A percentile compares a stretch with the other conserved stretches of the same genome.
These are phyloP conservation scores for Euphrasia confusa DNA, from an alignment of 257 asterid species.

Conservation along the genomic window DNA sequence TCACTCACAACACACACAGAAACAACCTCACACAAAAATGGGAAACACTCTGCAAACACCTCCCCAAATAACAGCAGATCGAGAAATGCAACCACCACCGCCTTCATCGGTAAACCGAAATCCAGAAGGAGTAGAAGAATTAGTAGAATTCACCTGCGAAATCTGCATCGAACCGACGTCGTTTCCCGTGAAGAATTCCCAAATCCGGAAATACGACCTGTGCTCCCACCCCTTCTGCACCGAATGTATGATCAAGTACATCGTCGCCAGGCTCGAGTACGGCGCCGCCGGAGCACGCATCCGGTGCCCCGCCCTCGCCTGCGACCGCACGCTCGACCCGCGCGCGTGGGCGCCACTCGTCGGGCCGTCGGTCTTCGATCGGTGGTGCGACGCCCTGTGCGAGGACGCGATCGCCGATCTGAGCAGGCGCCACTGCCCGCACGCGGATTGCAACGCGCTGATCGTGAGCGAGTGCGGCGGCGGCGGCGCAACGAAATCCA, in stretches of 20 bases:
- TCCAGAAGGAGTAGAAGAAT: neutral
- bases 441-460: constrained; percentile 48
- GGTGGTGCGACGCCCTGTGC: constrained; percentile 71
- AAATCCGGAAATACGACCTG: constrained; percentile 15
- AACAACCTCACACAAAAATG: neutral
- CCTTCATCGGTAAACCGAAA: neutral
- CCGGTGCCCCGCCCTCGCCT: constrained; percentile 53
- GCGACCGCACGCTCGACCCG: constrained; percentile 54
- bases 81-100: neutral
- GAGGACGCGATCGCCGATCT: constrained; percentile 37
- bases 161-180: constrained; percentile 52
- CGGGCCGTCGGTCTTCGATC: constrained; percentile 38
- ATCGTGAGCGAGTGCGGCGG: constrained; percentile 78
- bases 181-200: constrained; percentile 20
- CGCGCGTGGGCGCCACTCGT: constrained; percentile 36
- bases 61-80: neutral
- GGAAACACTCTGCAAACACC: constrained; percentile 4
- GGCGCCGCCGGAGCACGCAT: constrained; percentile 37
- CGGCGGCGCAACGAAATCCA: constrained; percentile 42
- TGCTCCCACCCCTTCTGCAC: constrained; percentile 65
- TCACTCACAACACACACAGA: too few relatives aligned
- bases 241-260: constrained; percentile 59
- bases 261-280: constrained; percentile 54
- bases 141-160: constrained; percentile 47
- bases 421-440: constrained; percentile 52